Percentiles rank a stretch among this genome's conserved stretches.
These are phyloP conservation scores for Lentinula aciculospora DNA, from an alignment of 768 basidiomycete species.

Conservation along the genomic window DNA sequence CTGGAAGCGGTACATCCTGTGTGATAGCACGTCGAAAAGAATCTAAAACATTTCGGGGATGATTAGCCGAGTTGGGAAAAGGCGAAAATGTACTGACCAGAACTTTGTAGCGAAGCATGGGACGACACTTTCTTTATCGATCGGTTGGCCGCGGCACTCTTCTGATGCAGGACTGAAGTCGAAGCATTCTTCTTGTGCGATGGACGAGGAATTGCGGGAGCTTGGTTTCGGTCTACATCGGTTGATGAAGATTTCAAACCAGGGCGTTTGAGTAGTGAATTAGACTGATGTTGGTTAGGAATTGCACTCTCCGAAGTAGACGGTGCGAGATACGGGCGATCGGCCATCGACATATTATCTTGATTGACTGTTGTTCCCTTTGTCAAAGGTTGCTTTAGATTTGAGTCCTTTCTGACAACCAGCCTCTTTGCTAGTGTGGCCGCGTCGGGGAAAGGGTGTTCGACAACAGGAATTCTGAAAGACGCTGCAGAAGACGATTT, in stretches of 20 bases:
- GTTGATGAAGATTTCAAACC: not conserved
- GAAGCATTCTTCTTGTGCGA: not conserved
- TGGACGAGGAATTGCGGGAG: not conserved
- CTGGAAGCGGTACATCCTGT: not conserved
- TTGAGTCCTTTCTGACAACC: not conserved
- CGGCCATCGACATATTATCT: not conserved
- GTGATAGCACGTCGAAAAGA: not conserved
- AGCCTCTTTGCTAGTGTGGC: slow-evolving; percentile 1
- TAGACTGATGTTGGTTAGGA: not conserved
- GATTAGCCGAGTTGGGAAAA: not conserved
- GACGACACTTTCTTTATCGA: not conserved
- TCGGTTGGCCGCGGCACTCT: not conserved
- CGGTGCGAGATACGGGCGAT: not conserved
- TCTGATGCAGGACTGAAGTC: not conserved
- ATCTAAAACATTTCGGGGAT: not conserved
- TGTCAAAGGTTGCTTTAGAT: not conserved
- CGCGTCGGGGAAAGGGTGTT: not conserved
- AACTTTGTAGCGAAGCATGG: not conserved
- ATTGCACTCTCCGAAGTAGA: not conserved
- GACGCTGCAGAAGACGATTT: not conserved
- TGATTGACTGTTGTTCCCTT: too few relatives aligned
- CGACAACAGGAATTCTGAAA: not conserved
- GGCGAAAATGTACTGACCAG: not conserved
- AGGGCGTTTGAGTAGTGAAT: not conserved
- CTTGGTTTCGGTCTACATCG: not conserved